Base-by-base conservation (phyloP, 441 rosid species). In the Capsella rubella region DNA sequence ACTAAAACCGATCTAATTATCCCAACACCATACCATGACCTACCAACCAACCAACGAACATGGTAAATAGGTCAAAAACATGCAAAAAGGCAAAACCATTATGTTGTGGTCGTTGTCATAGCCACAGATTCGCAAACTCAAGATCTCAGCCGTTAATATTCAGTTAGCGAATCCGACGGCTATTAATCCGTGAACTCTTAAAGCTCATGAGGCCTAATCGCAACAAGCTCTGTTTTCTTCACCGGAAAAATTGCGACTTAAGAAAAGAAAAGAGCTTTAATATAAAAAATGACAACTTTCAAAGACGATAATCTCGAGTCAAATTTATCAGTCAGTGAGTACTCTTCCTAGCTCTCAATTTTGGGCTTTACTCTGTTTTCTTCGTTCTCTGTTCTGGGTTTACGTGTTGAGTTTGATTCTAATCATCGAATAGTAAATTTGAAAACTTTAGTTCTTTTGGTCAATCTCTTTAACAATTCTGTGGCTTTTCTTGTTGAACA, bases 81-180 rank as follows among this genome's bases (percentile, higher is more conserved):
- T 47, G 51, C 51, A 10, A 47, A 16, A 2, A 39, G 10, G 3
- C 6, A 45, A 5, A 14, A 6, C 8, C 16, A n/a, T 3, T n/a
- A 15, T 14, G 50, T 45, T 5, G 50, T 45, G 18, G 50, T 46
- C 50, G 2, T 43, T 43, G 49, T 14, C 16, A 43, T 14, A 5
- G 16, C 47, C 5, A 14, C 5, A 40, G 25, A 40, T 12, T n/a
- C 5, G 15, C 25, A 60, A 43, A 64, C 27, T 5, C 55, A 53
- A 9, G 81, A 67, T 51, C 47, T 54, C 57, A 55, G 57, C 70
- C 57, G 77, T 46, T 64, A 34, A 45, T 32, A 54, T 3, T 15
- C 8, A 25, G 49, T 25, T n/a, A 1, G 21, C 64, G 14, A 73
- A 72, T 64, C 77, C 15, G 10, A 73, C 65, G 65, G 77, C 57